phyloP scores from a whole-genome alignment of 2,329 filamentous ascomycete genomes.

The Ascochyta rabiei region DNA sequence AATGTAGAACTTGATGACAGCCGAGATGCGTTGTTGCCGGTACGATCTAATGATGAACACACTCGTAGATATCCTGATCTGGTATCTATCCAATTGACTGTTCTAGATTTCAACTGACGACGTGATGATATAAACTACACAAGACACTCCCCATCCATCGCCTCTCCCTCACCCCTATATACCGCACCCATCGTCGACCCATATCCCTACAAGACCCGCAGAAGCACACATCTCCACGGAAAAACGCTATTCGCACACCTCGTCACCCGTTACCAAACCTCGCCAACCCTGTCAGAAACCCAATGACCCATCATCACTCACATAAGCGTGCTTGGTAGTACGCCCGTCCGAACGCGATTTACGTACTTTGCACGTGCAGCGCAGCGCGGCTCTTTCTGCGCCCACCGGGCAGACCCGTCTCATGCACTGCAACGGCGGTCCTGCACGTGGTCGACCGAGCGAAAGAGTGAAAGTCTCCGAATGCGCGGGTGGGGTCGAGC shows the following conservation, averaged over 20 bases:
- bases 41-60: not conserved
- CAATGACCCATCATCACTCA: constrained; percentile 8
- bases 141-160: not conserved
- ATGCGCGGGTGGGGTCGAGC: not conserved
- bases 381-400: constrained; percentile 5
- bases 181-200: not conserved
- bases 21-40: not conserved
- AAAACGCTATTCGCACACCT: not conserved
- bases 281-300: not conserved
- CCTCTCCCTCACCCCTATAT: constrained; percentile 12
- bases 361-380: constrained; percentile 10
- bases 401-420: not conserved
- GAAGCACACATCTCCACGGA: constrained; percentile 15
- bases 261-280: not conserved
- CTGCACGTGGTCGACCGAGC: not conserved
- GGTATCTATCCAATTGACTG: not conserved
- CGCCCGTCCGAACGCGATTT: constrained; percentile 1
- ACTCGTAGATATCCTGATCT: not conserved
- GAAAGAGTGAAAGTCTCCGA: constrained; percentile 15
- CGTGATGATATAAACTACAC: not conserved
- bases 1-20: not conserved
- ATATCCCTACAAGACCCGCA: constrained; percentile 9
- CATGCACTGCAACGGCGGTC: not conserved
- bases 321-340: constrained; percentile 8
- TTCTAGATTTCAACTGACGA: not conserved